These are phyloP conservation scores for Sanghuangporus sanghuang DNA, from an alignment of 1,284 basidiomycete genomes.

Conservation along the genomic window DNA sequence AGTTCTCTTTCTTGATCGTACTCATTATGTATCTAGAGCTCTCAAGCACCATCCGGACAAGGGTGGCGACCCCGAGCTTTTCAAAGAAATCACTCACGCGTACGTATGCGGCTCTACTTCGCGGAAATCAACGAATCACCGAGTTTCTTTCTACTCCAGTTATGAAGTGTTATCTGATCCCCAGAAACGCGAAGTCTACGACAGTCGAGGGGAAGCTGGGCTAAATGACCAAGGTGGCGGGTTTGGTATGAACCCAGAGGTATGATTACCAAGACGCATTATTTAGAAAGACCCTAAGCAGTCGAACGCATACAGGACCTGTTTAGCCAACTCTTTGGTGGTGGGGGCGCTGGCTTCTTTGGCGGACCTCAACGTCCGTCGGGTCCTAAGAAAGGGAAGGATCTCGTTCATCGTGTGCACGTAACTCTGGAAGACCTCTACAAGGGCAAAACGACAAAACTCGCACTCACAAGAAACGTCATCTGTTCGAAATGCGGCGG, in stretches of 20 bases:
- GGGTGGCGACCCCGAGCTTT: slow-evolving; percentile 93
- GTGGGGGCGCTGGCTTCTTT: slow-evolving; percentile 52
- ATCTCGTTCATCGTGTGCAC: slow-evolving; percentile 95
- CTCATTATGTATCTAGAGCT: slow-evolving; percentile 50
- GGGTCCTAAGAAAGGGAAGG: slow-evolving; percentile 96
- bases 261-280: slow-evolving; percentile 29
- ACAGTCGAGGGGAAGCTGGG: slow-evolving; percentile 92
- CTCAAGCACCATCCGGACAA: slow-evolving; percentile 92
- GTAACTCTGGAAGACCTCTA: slow-evolving; percentile 98
- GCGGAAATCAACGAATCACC: slow-evolving; percentile 13
- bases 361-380: slow-evolving; percentile 62
- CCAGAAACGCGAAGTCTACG: slow-evolving; percentile 84
- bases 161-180: slow-evolving; percentile 94
- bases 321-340: slow-evolving; percentile 94
- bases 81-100: slow-evolving; percentile 98
- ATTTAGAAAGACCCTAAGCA: slow-evolving; percentile 3
- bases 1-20: slow-evolving; percentile 17
- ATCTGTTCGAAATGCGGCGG: slow-evolving; percentile 94
- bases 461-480: slow-evolving; percentile 93
- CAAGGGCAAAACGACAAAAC: slow-evolving; percentile 97
- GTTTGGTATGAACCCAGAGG: slow-evolving; percentile 94
- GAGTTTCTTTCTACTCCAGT: slow-evolving; percentile 33
- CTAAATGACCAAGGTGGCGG: slow-evolving; percentile 84
- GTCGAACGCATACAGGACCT: slow-evolving; percentile 61
- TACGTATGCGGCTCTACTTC: slow-evolving; percentile 38